Evolutionary conservation across 208 protist genomes (phyloP), one percentile per base, ranked within the genome.

Genomic region (Leishmania guyanensis): DNA sequence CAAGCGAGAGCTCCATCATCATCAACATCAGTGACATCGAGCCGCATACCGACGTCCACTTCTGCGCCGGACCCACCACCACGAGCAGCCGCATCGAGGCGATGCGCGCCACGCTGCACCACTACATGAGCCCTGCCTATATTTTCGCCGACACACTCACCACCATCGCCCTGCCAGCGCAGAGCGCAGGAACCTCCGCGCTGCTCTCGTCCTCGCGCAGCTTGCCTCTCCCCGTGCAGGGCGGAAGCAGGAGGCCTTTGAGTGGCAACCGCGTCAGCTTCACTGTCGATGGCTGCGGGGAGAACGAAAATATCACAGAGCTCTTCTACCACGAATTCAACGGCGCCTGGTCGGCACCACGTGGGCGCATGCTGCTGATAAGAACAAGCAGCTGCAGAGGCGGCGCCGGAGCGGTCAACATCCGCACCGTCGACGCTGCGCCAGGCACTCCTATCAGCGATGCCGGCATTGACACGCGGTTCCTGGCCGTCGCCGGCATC

Each of bases 281-380:
- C 62, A 85, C 71, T 29, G 85, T 93, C 43, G 78, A 71, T 29
- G 78, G 69, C 39, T 92, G 89, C 75, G 75, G 77, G 73, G 39
- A 76, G 62, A 86, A 87, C 80, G 64, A 26, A 17, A 60, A 78
- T 3, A 62, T 88, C 1, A 64, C 46, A 29, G 72, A 64, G n/a
- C 78, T 87, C 43, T 88, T 91, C 84, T 95, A 93, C 85, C 94
- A 90, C 80, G 92, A 95, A 80, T 87, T 58, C 43, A 80, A 75
- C 77, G 85, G 84, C 48, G 66, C 36, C 53, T 75, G 68, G 36
- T 92, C 81, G 75, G 81, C 64, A 17, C 46, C 69, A 17, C 85
- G 88, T 70, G 92, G 92, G 43, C 36, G n/a, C 53, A 87, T 95
- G 82, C 73, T 51, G 8, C 75, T 95, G 16, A 83, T 95, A 74